Base-by-base conservation (phyloP, 2,329 filamentous ascomycete species). In the Penicillium sp. region DNA sequence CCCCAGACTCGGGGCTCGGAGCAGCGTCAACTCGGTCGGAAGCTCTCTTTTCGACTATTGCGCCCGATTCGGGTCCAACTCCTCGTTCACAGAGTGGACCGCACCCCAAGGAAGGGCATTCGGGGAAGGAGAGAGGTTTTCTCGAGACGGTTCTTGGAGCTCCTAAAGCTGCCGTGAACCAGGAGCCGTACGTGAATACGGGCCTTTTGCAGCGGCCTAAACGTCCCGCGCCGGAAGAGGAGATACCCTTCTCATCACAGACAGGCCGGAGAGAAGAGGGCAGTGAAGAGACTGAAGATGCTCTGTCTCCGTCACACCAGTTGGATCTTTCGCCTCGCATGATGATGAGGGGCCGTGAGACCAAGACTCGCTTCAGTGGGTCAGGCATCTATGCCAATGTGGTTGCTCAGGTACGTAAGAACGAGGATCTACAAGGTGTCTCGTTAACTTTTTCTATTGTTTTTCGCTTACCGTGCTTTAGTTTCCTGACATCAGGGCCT, bases 321-420 rank as follows among this genome's bases (percentile, higher is more conserved):
- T 59, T 76, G 5, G 70, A 74, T 49, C 58, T 76, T 17, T 64
- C 69, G 10, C 74, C 72, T 45, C 69, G 71, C 38, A 72, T 75
- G 15, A 72, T 74, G 66, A 73, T 77, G 64, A 66, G 74, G 58
- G 75, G 75, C 4, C 69, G 70, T 42, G 76, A 77, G 55, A 77
- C 74, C 1, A 73, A 70, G 59, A 78, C 76, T n/a, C 73, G 76
- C 1, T 79, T 76, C 57, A 76, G 73, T 43, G 76, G 76, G 7
- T 73, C 72, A 2, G 76, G 76, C 8, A 77, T 78, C 34, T 70
- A 75, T 57, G 73, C 75, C 34, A 78, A 73, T 59, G 56, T 79
- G 34, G 70, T 78, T 31, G 67, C 75, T 5, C 73, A 79, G 71
- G 76, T 78, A 68, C 55, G 65, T 50, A 45, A 12, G 31, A 12